phyloP scores from a whole-genome alignment of 495 filamentous ascomycete genomes.

The Penicillium canescens region DNA sequence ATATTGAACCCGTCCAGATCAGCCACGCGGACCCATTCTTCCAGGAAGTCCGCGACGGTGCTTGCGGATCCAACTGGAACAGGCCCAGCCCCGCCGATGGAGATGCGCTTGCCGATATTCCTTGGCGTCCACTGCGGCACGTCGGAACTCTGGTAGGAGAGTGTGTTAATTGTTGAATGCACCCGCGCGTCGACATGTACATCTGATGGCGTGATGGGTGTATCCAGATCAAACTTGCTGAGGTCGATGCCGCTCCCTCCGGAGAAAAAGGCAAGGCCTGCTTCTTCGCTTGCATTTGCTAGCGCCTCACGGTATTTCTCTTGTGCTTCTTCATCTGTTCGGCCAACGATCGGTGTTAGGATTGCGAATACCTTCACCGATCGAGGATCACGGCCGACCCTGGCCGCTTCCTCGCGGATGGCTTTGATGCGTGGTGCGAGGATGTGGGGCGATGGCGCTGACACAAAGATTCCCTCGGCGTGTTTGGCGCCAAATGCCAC shows the following conservation, averaged over 20 bases:
- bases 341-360: conserved; percentile 38
- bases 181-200: conserved; percentile 11
- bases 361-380: conserved; percentile 42
- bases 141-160: conserved; percentile 17
- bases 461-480: conserved; percentile 57
- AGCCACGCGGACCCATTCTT: conserved; percentile 1
- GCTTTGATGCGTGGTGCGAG: conserved; percentile 7
- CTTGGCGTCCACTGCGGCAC: conserved; percentile 19
- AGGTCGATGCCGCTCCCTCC: conserved; percentile 47
- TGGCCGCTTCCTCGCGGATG: conserved; percentile 12
- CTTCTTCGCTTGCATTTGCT: conserved; percentile 37
- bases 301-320: conserved; percentile 38
- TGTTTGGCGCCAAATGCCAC: conserved; percentile 52
- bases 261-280: conserved; percentile 42
- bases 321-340: conserved; percentile 43
- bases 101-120: conserved; percentile 18
- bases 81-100: conserved; percentile 15
- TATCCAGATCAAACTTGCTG: conserved; percentile 15
- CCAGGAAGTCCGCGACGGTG: not conserved
- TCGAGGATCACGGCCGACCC: conserved; percentile 31
- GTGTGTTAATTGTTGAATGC: conserved; percentile 6
- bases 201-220: conserved; percentile 8
- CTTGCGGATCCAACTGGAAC: conserved; percentile 11
- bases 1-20: conserved; percentile 1
- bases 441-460: conserved; percentile 27